Evolutionary conservation across 176 grass and related monocot genomes (phyloP), one percentile per base, ranked within the genome.

Genomic region (Aegilops sharonensis): DNA sequence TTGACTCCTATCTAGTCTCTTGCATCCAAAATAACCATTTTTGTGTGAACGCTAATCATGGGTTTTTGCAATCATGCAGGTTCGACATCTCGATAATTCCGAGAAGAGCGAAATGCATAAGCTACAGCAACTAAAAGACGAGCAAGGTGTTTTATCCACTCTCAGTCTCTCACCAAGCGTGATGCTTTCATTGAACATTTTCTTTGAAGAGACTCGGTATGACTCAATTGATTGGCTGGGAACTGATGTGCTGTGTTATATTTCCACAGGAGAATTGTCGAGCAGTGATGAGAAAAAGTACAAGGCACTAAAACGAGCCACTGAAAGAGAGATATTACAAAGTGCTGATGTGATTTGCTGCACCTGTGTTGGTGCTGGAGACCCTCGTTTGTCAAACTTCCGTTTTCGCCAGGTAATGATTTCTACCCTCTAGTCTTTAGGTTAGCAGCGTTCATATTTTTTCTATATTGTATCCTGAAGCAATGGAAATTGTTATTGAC

Each of bases 331-430:
- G 89, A 99, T 97, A 88, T 86, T 99, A 36, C 97, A 99, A 72
- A 99, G 94, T 87, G 97, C 97, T 79, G 97, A 99, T 94, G 97
- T 99, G 63, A 94, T 99, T 95, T 99, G 94, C 70, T 99, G 94
- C 83, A 99, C 97, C 64, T 99, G 94, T 93, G 97, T 99, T 64
- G 97, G 94, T 88, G 97, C 97, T 88, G 94, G 97, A 89, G 97
- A 99, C 71, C 97, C 97, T 47, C 92, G 97, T 70, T 83, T 99
- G 77, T 85, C 94, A 78, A 99, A 99, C 74, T 99, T 99, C 81
- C 94, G 97, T 71, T 99, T 99, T 83, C 94, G 97, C 35, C 94
- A 97, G 79, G 97, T 99, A 85, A 84, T 68, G 34, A 30, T 64
- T 88, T 76, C 82, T 78, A 83, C 37, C 24, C 45, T 15, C 37